Evolutionary conservation across 192 early-diverging fungal genomes (phyloP).

Genomic region (Coemansia sp.): DNA sequence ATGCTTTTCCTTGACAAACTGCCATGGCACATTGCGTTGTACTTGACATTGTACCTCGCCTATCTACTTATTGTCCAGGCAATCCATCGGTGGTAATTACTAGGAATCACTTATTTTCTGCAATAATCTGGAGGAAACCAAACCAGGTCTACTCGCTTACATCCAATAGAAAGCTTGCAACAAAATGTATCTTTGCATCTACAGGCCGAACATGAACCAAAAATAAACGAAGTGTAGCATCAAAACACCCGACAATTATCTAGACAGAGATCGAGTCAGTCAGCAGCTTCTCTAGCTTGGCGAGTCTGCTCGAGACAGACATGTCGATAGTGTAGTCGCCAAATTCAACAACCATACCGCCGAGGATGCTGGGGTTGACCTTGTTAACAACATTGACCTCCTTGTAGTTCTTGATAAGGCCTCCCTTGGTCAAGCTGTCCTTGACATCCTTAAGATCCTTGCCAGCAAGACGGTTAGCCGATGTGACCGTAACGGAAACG

Average conservation of each 20-base stretch:
- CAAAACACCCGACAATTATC: not conserved
- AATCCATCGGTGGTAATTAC: no score
- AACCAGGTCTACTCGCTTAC: no score
- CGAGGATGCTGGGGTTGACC: slow-evolving; percentile 89
- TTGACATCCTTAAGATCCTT: slow-evolving; percentile 73
- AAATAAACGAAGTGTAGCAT: slow-evolving; percentile 2
- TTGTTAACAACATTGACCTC: slow-evolving; percentile 77
- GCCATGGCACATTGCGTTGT: not conserved
- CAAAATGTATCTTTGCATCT: not conserved
- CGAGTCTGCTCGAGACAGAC: slow-evolving; percentile 91
- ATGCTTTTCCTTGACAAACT: not conserved
- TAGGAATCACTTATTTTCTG: no score
- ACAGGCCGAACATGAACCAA: not conserved
- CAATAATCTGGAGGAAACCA: no score
- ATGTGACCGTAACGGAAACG: slow-evolving; percentile 85
- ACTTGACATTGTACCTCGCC: not conserved
- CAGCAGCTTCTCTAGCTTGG: slow-evolving; percentile 94
- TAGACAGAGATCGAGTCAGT: slow-evolving; percentile 60
- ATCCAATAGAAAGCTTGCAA: not conserved
- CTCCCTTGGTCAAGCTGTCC: slow-evolving; percentile 79
- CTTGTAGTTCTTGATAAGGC: slow-evolving; percentile 76
- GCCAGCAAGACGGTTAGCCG: slow-evolving; percentile 76
- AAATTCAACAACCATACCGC: slow-evolving; percentile 96
- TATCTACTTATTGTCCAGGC: no score
- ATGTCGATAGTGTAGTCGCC: slow-evolving; percentile 99